Evolutionary conservation across 139 green algal species (phyloP).

Genomic region (Picochlorum sp.): DNA sequence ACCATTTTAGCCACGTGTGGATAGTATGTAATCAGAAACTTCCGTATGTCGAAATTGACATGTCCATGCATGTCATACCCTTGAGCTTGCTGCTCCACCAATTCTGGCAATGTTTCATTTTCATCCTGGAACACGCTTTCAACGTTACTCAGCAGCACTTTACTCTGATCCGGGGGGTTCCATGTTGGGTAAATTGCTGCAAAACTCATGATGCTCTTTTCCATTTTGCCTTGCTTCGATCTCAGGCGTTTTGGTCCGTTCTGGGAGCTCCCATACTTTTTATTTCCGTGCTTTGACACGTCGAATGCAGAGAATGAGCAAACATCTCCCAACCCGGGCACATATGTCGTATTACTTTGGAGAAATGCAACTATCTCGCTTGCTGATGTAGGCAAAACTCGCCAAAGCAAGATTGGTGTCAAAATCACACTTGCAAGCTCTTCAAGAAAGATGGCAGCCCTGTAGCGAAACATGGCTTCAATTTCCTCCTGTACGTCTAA

Average conservation of each 20-base stretch:
- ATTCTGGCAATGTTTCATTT: not conserved
- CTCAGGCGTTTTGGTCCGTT: constrained; percentile 31
- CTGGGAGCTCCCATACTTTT: constrained; percentile 60
- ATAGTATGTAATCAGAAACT: not conserved
- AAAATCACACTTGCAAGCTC: constrained; percentile 77
- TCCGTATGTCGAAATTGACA: not conserved
- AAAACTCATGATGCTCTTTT: constrained; percentile 89
- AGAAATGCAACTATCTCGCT: constrained; percentile 77
- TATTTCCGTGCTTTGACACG: constrained; percentile 67
- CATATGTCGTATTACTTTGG: constrained; percentile 42
- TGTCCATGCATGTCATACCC: not conserved
- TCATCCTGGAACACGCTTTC: not conserved
- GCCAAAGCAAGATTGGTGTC: constrained; percentile 79
- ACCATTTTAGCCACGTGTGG: constrained; percentile 5
- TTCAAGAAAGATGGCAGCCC: constrained; percentile 74
- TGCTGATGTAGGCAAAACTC: constrained; percentile 43
- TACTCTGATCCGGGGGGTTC: constrained; percentile 21
- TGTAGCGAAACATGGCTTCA: constrained; percentile 74
- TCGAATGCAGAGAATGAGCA: constrained; percentile 79
- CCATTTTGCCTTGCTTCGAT: constrained; percentile 80
- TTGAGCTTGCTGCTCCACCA: too few species aligned
- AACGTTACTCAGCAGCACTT: not conserved
- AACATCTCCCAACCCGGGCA: constrained; percentile 81
- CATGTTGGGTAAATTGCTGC: constrained; percentile 78
- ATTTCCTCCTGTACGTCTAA: constrained; percentile 74